Percentiles rank a stretch among this genome's conserved stretches.
Conservation (phyloP, 768 basidiomycete species). For the Cantharellus anzutake region DNA sequence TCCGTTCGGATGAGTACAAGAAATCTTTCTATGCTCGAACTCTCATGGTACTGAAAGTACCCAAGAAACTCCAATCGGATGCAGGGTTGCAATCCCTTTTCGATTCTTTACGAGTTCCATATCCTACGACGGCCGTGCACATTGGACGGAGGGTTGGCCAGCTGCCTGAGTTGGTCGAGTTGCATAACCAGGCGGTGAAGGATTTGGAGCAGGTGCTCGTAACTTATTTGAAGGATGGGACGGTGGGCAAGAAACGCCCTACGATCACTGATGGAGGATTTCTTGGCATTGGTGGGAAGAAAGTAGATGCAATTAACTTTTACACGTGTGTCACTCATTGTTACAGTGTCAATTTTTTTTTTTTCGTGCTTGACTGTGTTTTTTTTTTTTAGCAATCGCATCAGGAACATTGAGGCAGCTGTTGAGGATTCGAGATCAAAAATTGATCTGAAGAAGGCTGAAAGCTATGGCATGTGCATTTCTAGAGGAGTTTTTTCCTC, state of each 20-base stretch:
- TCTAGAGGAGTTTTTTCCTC: background rate
- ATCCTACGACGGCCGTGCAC: slow-evolving; percentile 82
- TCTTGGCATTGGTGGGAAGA: slow-evolving; percentile 66
- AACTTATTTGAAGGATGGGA: slow-evolving; percentile 70
- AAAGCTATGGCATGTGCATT: slow-evolving; percentile 19
- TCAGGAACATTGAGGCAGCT: slow-evolving; percentile 46
- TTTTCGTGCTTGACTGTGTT: slow-evolving; percentile 1
- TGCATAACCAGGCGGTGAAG: slow-evolving; percentile 81
- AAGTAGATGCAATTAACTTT: slow-evolving; percentile 83
- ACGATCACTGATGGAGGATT: slow-evolving; percentile 60
- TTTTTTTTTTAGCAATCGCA: slow-evolving; percentile 20
- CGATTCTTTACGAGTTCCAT: slow-evolving; percentile 51
- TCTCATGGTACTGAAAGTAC: slow-evolving; percentile 60
- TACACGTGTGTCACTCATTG: slow-evolving; percentile 48
- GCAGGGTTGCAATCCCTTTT: slow-evolving; percentile 66
- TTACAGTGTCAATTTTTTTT: background rate
- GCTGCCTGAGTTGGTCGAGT: slow-evolving; percentile 79
- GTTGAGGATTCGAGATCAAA: slow-evolving; percentile 55
- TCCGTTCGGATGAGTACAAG: slow-evolving; percentile 41
- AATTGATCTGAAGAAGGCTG: slow-evolving; percentile 23
- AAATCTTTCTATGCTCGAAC: slow-evolving; percentile 89
- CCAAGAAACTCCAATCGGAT: slow-evolving; percentile 67
- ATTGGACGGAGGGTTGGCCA: slow-evolving; percentile 74
- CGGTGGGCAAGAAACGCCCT: slow-evolving; percentile 63
- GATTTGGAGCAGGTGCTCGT: slow-evolving; percentile 82